Base-by-base conservation (phyloP, 306 rosid species). In the Ceratonia siliqua region DNA sequence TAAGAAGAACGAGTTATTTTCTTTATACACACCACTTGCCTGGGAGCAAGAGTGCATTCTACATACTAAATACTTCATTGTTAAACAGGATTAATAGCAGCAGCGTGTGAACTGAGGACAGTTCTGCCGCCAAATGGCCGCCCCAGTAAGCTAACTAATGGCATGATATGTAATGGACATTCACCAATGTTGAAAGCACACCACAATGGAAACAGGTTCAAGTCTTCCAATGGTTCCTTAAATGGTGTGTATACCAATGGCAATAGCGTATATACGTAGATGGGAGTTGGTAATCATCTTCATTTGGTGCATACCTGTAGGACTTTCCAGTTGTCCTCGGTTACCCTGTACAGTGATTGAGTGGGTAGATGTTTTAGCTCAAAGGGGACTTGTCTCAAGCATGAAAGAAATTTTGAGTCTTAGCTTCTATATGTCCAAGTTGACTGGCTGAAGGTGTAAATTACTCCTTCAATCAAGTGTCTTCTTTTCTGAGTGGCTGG, bases 331-430 rank as follows among this genome's bases (percentile, higher is more conserved):
- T 58, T 66, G 84, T 79, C 78, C 62, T 71, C 85, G 77, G 79
- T 70, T 70, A 42, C 72, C 63, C 24, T 91, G 96, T 91, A 91
- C 89, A 91, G 94, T 81, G 38, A 78, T 75, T 86, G 86, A 88
- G 85, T 82, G 77, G 89, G 66, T 82, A 79, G 87, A 72, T 79
- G 76, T 75, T 46, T 69, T 74, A 73, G 82, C 83, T 75, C 80
- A 35, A 65, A 61, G 62, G 59, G 86, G 69, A 20, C 79, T 64
- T 82, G 9, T 49, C 70, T 58, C 78, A 71, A 43, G 83, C 81
- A 68, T 42, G 83, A 79, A 82, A 42, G 48, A 11, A 84, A 82
- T 83, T 88, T 83, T 91, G 84, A 81, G 79, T 46, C 79, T 58
- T 82, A 73, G 81, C 89, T 79, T 86, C 64, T 79, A 57, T 58